A percentile compares a stretch with the other conserved stretches of the same genome.
Conservation (phyloP, 148 eudicot species). For the Suaeda aralocaspica region DNA sequence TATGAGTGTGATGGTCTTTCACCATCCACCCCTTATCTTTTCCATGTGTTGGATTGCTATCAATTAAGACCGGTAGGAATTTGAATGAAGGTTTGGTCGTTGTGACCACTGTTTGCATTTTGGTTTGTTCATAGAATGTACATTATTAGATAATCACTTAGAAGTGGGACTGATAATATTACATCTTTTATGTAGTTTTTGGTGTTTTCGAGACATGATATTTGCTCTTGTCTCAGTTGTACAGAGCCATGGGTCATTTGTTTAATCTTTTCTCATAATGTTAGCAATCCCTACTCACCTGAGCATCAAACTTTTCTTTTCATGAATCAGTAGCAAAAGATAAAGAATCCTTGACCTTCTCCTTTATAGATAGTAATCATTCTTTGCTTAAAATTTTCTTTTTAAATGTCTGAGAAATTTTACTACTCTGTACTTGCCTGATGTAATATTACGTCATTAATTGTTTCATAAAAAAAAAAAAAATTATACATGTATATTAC, state of each 20-base stretch:
- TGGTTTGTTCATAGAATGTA: not conserved
- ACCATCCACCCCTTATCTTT: not conserved
- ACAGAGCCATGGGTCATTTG: not conserved
- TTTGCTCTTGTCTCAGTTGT: slow-evolving; percentile 1
- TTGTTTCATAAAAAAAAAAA: too few relatives aligned
- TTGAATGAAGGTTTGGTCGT: not conserved
- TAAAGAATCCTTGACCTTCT: not conserved
- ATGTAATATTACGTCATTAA: not conserved
- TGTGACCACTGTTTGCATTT: not conserved
- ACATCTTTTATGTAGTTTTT: not conserved
- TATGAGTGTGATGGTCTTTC: not conserved
- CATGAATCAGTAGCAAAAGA: not conserved
- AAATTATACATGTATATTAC: too few relatives aligned
- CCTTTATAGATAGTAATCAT: not conserved
- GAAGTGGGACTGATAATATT: not conserved
- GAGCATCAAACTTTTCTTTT: not conserved
- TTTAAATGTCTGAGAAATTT: not conserved
- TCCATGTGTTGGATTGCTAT: not conserved
- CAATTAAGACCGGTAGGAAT: not conserved
- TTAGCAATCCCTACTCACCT: not conserved
- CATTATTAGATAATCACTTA: not conserved
- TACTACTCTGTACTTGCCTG: not conserved
- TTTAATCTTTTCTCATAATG: not conserved
- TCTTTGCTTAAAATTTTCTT: not conserved
- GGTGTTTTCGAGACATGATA: not conserved